Conservation (phyloP, 2,329 filamentous ascomycete species). For the Verticillium klebahnii region DNA sequence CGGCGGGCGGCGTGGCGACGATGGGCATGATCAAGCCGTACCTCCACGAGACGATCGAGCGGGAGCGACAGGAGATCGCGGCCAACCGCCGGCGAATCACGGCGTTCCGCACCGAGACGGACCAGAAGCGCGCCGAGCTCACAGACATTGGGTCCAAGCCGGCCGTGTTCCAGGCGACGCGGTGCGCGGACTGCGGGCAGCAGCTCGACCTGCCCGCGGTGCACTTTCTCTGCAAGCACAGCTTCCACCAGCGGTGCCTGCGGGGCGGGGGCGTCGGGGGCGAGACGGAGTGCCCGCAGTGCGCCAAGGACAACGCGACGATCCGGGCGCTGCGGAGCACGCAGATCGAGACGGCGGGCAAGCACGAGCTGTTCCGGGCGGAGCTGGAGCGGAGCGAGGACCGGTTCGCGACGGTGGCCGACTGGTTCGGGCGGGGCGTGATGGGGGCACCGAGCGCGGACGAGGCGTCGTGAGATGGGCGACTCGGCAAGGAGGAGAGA, state of each 20-base stretch:
- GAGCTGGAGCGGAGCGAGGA: slow-evolving; percentile 75
- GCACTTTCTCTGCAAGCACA: slow-evolving; percentile 96
- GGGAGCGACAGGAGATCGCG: slow-evolving; percentile 81
- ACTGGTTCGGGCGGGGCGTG: slow-evolving; percentile 92
- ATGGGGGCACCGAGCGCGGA: slow-evolving; percentile 55
- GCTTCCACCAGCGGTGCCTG: slow-evolving; percentile 89
- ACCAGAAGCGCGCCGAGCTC: slow-evolving; percentile 73
- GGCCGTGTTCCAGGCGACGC: slow-evolving; percentile 82
- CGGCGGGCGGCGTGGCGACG: slow-evolving; percentile 65
- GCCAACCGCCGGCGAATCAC: slow-evolving; percentile 75
- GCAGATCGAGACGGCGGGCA: slow-evolving; percentile 79
- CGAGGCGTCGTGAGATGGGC: not conserved
- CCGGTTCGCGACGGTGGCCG: slow-evolving; percentile 83
- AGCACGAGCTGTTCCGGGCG: slow-evolving; percentile 84
- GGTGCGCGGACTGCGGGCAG: slow-evolving; percentile 77
- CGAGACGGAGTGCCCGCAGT: slow-evolving; percentile 80
- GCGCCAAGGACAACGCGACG: slow-evolving; percentile 77
- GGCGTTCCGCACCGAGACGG: slow-evolving; percentile 80
- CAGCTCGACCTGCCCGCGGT: slow-evolving; percentile 83
- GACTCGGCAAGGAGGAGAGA: no score
- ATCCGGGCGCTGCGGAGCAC: slow-evolving; percentile 81
- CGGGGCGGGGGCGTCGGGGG: slow-evolving; percentile 40
- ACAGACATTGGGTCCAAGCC: slow-evolving; percentile 73
- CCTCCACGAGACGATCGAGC: slow-evolving; percentile 79
- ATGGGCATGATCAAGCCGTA: slow-evolving; percentile 98